Conservation (phyloP, 352 stramenopile species). For the Globisporangium splendens region DNA sequence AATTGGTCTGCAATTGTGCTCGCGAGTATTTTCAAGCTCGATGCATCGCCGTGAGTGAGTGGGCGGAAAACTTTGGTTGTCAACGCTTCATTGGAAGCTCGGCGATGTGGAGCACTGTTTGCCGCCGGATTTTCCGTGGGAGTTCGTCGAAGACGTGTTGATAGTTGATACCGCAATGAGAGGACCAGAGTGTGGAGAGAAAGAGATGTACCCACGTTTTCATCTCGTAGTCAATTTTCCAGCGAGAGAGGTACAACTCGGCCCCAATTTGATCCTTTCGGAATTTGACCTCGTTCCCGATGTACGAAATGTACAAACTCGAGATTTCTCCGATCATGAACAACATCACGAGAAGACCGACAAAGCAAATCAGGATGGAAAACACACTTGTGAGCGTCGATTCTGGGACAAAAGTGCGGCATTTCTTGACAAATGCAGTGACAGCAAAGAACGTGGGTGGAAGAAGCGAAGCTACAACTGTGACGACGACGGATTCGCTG, state of each 20-base stretch:
- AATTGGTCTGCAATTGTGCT: constrained; percentile 41
- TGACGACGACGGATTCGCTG: constrained; percentile 21
- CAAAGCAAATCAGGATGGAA: constrained; percentile 48
- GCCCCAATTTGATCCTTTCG: constrained; percentile 60
- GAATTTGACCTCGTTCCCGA: constrained; percentile 60
- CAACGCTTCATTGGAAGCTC: constrained; percentile 33
- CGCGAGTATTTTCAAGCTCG: constrained; percentile 27
- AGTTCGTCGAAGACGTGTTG: constrained; percentile 47
- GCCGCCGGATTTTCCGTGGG: constrained; percentile 34
- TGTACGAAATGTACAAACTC: constrained; percentile 65
- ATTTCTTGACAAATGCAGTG: constrained; percentile 63
- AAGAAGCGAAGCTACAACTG: constrained; percentile 41
- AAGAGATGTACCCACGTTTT: constrained; percentile 43
- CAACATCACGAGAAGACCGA: constrained; percentile 46
- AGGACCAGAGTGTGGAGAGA: constrained; percentile 54
- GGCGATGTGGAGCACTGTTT: constrained; percentile 47
- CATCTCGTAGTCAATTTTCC: constrained; percentile 35
- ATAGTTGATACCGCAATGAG: constrained; percentile 49
- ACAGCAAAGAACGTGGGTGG: constrained; percentile 46
- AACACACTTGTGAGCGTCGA: constrained; percentile 36
- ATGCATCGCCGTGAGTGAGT: constrained; percentile 16
- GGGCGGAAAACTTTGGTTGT: constrained; percentile 25
- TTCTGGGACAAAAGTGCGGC: constrained; percentile 31
- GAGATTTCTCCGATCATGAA: constrained; percentile 75
- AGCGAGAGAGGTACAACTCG: constrained; percentile 43